Evolutionary conservation across 1,139 yeast genomes (phyloP), one percentile per base, ranked within the genome.

Genomic region (Yamadazyma epiphylla): DNA sequence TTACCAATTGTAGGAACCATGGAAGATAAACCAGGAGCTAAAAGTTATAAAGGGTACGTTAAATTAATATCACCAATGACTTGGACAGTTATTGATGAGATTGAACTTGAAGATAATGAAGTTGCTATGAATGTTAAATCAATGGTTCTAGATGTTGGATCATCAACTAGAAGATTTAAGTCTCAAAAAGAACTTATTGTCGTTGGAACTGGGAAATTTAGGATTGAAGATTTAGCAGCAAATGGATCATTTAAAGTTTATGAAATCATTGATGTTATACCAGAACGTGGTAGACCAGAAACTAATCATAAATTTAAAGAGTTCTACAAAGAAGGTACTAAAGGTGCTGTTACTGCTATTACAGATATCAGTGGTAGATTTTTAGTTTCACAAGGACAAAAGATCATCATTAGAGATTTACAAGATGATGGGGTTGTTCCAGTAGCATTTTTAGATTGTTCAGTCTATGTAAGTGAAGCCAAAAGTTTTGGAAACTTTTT

Each of bases 231-330:
- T 59, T 63, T 84, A 35, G 75, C 88, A 4, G 76, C 95, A 1
- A 77, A 80, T 46, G 98, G 98, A 0, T 67, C 82, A 2, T 83
- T 87, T 55, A 77, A 79, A 41, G 62, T 89, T 2, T 80, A 64
- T 44, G 95, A 88, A 42, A 69, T 86, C 24, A 80, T 84, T 31
- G 89, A 81, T 39, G 84, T 88, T 52, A 87, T 87, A 38, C 96
- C 96, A 0, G 96, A 88, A 48, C 94, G 94, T 1, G 91, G 84
- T 0, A 74, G 70, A 37, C 96, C 96, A 0, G 95, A 87, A 46
- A 81, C 89, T 2, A 81, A 80, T 43, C 85, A 75, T 52, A 84
- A 82, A 53, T 69, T 91, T 43, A 86, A 86, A 48, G 77, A 79
- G 41, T 68, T 85, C n/a, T 78, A 77, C 33, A 70, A 74, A 27